phyloP scores from a whole-genome alignment of 2,329 filamentous ascomycete genomes.

The Fusarium algeriense region DNA sequence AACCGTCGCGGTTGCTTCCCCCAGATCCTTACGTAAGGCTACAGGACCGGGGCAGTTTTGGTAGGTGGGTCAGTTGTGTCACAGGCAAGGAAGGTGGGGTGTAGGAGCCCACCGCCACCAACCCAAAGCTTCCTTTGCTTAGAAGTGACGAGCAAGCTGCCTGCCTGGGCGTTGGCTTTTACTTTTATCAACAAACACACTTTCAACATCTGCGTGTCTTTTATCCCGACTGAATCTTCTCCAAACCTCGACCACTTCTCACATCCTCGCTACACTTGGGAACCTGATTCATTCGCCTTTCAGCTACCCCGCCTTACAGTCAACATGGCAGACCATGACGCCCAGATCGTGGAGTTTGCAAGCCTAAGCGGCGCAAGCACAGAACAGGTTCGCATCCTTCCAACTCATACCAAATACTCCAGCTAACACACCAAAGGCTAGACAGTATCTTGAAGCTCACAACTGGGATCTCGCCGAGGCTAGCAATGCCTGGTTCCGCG shows the following conservation, averaged over 20 bases:
- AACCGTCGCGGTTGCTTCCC: slow-evolving; percentile 26
- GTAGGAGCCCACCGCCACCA: slow-evolving; percentile 41
- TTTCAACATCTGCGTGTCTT: not conserved
- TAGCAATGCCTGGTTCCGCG: slow-evolving; percentile 71
- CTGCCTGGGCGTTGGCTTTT: slow-evolving; percentile 32
- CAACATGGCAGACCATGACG: slow-evolving; percentile 50
- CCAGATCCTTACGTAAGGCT: slow-evolving; percentile 46
- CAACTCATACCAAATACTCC: accelerated
- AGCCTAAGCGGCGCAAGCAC: slow-evolving; percentile 45
- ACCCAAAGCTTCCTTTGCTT: slow-evolving; percentile 41
- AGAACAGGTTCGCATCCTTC: slow-evolving; percentile 42
- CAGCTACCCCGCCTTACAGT: slow-evolving; percentile 41
- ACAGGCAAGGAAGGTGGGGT: slow-evolving; percentile 34
- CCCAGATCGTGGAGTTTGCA: slow-evolving; percentile 48
- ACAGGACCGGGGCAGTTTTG: slow-evolving; percentile 31
- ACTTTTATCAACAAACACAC: slow-evolving; percentile 14
- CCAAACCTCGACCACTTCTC: not conserved
- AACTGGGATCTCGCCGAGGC: slow-evolving; percentile 76
- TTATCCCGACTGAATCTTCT: not conserved
- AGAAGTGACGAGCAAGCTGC: slow-evolving; percentile 48
- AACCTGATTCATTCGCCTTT: not conserved
- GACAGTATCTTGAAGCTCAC: slow-evolving; percentile 73
- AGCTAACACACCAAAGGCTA: slow-evolving; percentile 63
- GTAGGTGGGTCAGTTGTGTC: slow-evolving; percentile 44
- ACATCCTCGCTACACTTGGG: not conserved